Base-by-base conservation (phyloP, 805 yeast species). In the Candida bentonensis region DNA sequence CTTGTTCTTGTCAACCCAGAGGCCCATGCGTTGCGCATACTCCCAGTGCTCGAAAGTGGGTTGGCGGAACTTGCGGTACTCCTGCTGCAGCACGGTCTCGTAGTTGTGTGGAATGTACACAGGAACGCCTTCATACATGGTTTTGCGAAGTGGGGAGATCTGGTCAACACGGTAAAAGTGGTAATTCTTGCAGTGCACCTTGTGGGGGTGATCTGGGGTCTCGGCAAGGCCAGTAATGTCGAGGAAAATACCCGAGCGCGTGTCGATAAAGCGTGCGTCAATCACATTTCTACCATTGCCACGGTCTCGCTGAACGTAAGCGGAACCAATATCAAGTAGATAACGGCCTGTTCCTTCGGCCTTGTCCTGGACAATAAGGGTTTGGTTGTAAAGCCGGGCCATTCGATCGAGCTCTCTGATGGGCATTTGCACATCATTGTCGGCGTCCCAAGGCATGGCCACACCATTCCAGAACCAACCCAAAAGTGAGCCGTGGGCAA, bases 231-330 rank as follows among this genome's bases (percentile, higher is more conserved):
- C 85, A 2, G 75, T 70, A 44, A 78, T 66, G 51, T 78, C 82
- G 44, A 78, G 65, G 52, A 74, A 78, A 9, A 69, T 55, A 7
- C 84, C 84, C 1, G 79, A 70, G 45, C 72, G 71, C 15, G 69
- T 65, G 54, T 78, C 84, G 45, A 78, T 73, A 53, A 78, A 74
- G 48, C 82, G 66, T 5, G 78, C 71, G 53, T 74, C 78, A 20
- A 60, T 74, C 61, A 47, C 72, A 67, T 48, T 76, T 55, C 13
- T 66, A 62, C 72, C 71, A 49, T 74, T 72, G 30, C 70, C 67
- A 27, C 65, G 56, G 1, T 66, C 66, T 40, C 79, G 67, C 51
- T 73, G 70, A 46, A 72, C 62, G 51, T 62, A 73, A 61, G 67
- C 64, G 0, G 78, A 72, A 21, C 68, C 62, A 4, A 74, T 67